These are phyloP conservation scores for Rhizopogon rudus DNA, from an alignment of 768 basidiomycete genomes.

Conservation along the genomic window DNA sequence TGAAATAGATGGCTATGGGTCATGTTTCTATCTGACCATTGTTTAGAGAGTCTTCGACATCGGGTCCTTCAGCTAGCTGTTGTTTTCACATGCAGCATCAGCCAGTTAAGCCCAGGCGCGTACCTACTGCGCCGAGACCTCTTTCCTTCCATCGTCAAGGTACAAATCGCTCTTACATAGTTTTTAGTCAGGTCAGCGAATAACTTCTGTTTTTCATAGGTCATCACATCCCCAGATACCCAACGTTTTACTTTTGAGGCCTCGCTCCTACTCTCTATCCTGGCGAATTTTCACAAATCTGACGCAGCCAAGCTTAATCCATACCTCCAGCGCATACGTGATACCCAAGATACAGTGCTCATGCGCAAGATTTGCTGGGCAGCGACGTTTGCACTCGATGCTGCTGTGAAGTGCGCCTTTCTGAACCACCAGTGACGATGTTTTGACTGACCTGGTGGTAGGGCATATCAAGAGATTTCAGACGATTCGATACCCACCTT, in stretches of 20 bases:
- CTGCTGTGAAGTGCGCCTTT: conserved; percentile 42
- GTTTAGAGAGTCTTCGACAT: conserved; percentile 44
- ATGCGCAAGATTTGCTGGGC: conserved; percentile 59
- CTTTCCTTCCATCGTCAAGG: conserved; percentile 48
- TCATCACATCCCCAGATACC: conserved; percentile 51
- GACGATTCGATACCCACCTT: conserved; percentile 52
- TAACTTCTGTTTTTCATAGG: conserved; percentile 26
- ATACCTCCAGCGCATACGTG: conserved; percentile 50
- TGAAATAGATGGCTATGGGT: not conserved
- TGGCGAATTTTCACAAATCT: conserved; percentile 70
- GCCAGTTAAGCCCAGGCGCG: conserved; percentile 64
- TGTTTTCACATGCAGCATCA: conserved; percentile 53
- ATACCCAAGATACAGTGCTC: conserved; percentile 41
- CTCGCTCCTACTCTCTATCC: conserved; percentile 50
- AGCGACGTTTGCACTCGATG: conserved; percentile 44
- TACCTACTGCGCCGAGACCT: conserved; percentile 63
- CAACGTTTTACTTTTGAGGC: conserved; percentile 57
- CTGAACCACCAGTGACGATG: not conserved
- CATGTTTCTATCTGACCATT: not conserved
- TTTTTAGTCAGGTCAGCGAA: not conserved
- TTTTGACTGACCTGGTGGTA: conserved; percentile 15
- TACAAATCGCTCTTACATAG: conserved; percentile 13
- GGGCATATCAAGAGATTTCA: conserved; percentile 51
- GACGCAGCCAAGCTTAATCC: conserved; percentile 67
- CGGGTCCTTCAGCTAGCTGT: conserved; percentile 52